Conservation (phyloP, 2,329 filamentous ascomycete genomes). For the Apiospora koreana region DNA sequence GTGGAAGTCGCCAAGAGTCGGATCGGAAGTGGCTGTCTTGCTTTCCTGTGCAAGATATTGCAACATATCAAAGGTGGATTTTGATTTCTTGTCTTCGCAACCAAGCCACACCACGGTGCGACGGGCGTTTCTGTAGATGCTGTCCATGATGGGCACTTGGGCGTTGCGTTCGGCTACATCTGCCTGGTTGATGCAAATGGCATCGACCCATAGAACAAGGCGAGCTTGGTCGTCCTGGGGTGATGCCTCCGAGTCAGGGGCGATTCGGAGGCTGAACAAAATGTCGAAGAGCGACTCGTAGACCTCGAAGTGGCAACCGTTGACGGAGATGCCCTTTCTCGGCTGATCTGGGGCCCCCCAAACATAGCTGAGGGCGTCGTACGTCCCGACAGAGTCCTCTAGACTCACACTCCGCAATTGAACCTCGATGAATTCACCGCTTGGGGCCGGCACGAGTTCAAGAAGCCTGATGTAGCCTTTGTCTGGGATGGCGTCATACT, state of each 20-base stretch:
- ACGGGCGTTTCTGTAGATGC: conserved; percentile 15
- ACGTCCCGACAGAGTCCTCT: background rate
- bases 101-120: conserved; percentile 14
- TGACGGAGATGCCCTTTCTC: background rate
- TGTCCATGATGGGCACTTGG: conserved; percentile 17
- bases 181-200: conserved; percentile 19
- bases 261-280: background rate
- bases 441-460: background rate
- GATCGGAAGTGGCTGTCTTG: background rate
- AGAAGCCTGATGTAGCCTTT: conserved; percentile 4
- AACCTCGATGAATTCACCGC: background rate
- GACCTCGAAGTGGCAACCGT: background rate
- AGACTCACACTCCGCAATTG: background rate
- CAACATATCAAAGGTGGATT: background rate
- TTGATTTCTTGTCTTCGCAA: background rate
- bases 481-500: background rate
- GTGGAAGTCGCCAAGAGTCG: background rate
- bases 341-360: background rate
- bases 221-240: background rate
- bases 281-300: background rate
- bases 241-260: background rate
- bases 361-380: conserved; percentile 11
- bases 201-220: conserved; percentile 17
- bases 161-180: conserved; percentile 1
- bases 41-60: background rate